phyloP scores from a whole-genome alignment of 1,284 basidiomycete genomes.

The Ceratobasidium sp. region DNA sequence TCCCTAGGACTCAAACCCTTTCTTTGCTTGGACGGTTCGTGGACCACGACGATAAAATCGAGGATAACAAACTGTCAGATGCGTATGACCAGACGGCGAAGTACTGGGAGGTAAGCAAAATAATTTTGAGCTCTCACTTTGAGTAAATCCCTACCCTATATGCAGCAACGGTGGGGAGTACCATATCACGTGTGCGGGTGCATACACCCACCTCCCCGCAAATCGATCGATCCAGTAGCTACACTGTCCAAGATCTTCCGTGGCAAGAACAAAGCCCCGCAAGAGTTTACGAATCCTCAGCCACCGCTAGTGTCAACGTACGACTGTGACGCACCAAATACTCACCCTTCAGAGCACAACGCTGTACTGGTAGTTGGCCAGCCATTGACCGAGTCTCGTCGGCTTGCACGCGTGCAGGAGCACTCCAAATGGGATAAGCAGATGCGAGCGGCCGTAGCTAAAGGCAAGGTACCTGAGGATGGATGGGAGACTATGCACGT shows the following conservation, averaged over 20 bases:
- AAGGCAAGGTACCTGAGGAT: constrained; percentile 29
- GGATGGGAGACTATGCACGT: constrained; percentile 30
- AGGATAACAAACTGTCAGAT: constrained; percentile 51
- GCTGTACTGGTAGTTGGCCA: constrained; percentile 48
- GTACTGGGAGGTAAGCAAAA: constrained; percentile 51
- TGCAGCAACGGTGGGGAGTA: constrained; percentile 40
- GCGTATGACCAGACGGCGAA: constrained; percentile 54
- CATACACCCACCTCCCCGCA: constrained; percentile 29
- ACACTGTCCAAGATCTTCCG: constrained; percentile 27
- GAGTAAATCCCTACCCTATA: not conserved
- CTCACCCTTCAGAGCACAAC: constrained; percentile 55
- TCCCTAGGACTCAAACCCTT: constrained; percentile 45
- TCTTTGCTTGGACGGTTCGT: constrained; percentile 47
- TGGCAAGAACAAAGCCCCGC: constrained; percentile 35
- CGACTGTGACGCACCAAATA: constrained; percentile 51
- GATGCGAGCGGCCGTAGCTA: not conserved
- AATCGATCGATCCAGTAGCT: constrained; percentile 31
- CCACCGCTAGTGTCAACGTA: constrained; percentile 47
- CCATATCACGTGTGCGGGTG: constrained; percentile 50
- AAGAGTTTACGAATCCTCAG: constrained; percentile 45
- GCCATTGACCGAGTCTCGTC: constrained; percentile 11
- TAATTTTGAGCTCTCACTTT: not conserved
- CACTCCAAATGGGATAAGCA: constrained; percentile 30
- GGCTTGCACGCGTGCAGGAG: not conserved
- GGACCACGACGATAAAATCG: constrained; percentile 56